These are phyloP conservation scores for Asterophora lycoperdoides DNA, from an alignment of 768 basidiomycete genomes.

Conservation along the genomic window DNA sequence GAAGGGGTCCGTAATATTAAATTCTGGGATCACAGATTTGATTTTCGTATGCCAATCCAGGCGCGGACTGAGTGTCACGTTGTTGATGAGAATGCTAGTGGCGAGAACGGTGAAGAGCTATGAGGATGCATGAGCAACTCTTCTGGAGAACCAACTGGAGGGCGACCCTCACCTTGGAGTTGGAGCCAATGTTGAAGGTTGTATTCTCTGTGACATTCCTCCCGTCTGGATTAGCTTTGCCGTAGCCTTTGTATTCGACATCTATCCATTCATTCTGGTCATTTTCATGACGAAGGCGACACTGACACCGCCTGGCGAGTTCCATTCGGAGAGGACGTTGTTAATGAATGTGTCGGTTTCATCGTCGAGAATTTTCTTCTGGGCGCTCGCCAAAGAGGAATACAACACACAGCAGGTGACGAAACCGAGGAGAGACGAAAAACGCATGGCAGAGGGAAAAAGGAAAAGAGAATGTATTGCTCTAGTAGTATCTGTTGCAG, in stretches of 20 bases:
- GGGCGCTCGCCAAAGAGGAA: no score
- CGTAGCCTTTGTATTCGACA: slow-evolving; percentile 30
- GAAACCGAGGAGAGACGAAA: no score
- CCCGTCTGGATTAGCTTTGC: slow-evolving; percentile 22
- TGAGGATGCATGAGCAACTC: no score
- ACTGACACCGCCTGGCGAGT: slow-evolving; percentile 5
- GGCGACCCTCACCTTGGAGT: slow-evolving; percentile 23
- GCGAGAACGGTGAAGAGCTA: slow-evolving; percentile 24
- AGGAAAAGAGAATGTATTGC: no score
- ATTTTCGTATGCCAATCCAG: slow-evolving; percentile 24
- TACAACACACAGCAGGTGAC: no score
- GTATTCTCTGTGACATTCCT: slow-evolving; percentile 23
- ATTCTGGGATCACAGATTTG: slow-evolving; percentile 19
- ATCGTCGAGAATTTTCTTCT: no score
- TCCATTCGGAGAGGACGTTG: slow-evolving; percentile 2
- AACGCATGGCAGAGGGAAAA: no score
- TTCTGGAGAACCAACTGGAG: no score
- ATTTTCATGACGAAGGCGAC: slow-evolving; percentile 1
- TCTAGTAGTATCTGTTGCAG: no score
- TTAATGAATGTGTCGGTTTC: slow-evolving; percentile 4
- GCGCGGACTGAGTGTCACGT: slow-evolving; percentile 21
- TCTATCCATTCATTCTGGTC: slow-evolving; percentile 1
- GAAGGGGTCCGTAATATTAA: slow-evolving; percentile 21
- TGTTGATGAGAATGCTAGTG: slow-evolving; percentile 23
- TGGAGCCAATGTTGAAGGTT: slow-evolving; percentile 27